These are phyloP conservation scores for Neofusicoccum laricinum DNA, from an alignment of 2,329 filamentous ascomycete species.

Conservation along the genomic window DNA sequence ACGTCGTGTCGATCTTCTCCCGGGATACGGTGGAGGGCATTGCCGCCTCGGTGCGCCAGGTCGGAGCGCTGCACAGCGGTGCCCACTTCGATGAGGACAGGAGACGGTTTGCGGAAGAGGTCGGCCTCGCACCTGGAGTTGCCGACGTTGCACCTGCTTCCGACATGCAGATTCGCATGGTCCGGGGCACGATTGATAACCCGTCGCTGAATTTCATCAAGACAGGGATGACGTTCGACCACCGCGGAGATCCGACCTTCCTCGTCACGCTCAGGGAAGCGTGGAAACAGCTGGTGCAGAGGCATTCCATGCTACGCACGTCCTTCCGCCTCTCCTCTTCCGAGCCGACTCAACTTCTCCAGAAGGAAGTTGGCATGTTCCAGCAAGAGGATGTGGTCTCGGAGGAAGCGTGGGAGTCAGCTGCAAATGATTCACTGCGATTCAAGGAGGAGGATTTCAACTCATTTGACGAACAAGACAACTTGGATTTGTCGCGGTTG, in stretches of 20 bases:
- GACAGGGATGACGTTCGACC: neutral
- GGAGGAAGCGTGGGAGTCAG: neutral
- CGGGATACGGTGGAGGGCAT: neutral
- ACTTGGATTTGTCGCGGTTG: neutral
- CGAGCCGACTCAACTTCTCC: neutral
- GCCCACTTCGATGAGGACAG: neutral
- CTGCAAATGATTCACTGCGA: neutral
- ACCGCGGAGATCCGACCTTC: neutral
- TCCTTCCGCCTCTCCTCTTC: neutral
- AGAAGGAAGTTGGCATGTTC: neutral
- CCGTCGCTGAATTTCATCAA: constrained; percentile 3
- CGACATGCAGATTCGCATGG: constrained; percentile 6
- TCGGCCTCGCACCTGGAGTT: neutral
- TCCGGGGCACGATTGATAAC: neutral
- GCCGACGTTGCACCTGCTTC: neutral
- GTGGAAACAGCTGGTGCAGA: neutral
- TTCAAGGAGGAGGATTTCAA: neutral
- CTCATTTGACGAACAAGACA: neutral
- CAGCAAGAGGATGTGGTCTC: neutral
- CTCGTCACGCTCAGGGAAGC: neutral
- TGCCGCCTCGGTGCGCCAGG: neutral
- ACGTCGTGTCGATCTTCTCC: neutral
- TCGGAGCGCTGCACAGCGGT: neutral
- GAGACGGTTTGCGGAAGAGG: neutral
- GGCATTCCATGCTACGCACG: neutral